Evolutionary conservation across 805 yeast genomes (phyloP).

Genomic region (Lipomyces sp.): DNA sequence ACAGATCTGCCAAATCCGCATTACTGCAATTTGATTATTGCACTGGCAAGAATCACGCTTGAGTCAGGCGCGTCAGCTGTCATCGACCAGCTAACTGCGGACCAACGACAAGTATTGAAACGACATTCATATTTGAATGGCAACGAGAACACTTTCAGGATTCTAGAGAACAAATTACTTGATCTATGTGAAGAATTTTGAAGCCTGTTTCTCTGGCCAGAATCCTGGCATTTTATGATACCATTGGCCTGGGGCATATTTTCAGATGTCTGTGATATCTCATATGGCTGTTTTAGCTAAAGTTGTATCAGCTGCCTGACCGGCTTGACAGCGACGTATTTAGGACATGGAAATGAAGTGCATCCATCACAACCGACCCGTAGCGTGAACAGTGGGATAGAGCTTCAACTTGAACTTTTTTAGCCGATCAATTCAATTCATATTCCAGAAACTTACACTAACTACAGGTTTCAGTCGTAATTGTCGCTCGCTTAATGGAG

Average conservation of each 20-base stretch:
- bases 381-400: too few relatives aligned
- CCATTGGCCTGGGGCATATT: neutral
- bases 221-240: neutral
- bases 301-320: neutral
- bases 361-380: neutral
- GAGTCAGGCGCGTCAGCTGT: slow-evolving; percentile 4
- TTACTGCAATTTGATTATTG: slow-evolving; percentile 3
- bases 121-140: slow-evolving; percentile 3
- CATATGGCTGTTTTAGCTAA: neutral
- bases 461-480: too few relatives aligned
- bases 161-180: slow-evolving; percentile 1
- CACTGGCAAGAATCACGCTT: neutral
- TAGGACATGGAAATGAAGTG: neutral
- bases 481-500: too few relatives aligned
- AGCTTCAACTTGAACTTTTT: too few relatives aligned
- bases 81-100: slow-evolving; percentile 3
- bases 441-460: too few relatives aligned
- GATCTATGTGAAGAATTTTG: slow-evolving; percentile 1
- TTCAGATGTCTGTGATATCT: neutral
- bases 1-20: neutral
- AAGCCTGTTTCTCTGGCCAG: neutral
- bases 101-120: neutral
- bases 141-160: slow-evolving; percentile 1
- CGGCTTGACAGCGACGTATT: slow-evolving; percentile 2
- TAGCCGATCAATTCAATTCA: too few relatives aligned